phyloP scores from a whole-genome alignment of 257 asterid genomes.

The Petrea volubilis region DNA sequence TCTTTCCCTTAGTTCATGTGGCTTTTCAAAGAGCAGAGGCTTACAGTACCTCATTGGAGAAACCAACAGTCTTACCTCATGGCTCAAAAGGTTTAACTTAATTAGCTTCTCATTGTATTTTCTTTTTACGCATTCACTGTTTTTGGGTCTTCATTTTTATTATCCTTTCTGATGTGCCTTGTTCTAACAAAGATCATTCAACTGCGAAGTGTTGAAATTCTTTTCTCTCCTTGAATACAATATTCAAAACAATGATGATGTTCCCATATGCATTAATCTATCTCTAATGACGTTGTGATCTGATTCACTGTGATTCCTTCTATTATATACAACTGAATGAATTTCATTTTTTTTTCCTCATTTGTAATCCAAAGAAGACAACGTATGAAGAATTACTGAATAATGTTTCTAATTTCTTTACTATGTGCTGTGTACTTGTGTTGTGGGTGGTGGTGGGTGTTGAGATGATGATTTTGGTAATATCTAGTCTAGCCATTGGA shows the following conservation, averaged over 20 bases:
- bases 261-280: background rate
- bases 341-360: background rate
- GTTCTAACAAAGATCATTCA: background rate
- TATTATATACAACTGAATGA: background rate
- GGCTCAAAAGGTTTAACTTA: slow-evolving; percentile 72
- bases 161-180: background rate
- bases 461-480: background rate
- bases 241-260: background rate
- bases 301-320: background rate
- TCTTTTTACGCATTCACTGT: background rate
- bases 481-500: background rate
- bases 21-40: slow-evolving; percentile 87
- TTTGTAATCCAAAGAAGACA: background rate
- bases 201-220: background rate
- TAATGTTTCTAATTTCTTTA: background rate
- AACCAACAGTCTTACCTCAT: slow-evolving; percentile 73
- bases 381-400: background rate
- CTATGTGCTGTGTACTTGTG: background rate
- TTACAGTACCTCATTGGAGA: slow-evolving; percentile 85
- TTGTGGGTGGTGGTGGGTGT: too few relatives aligned
- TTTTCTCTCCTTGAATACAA: background rate
- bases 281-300: background rate
- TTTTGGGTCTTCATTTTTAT: background rate
- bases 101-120: slow-evolving; percentile 1
- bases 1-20: slow-evolving; percentile 61